These are phyloP conservation scores for Capronia americana DNA, from an alignment of 2,329 filamentous ascomycete species.

Conservation along the genomic window DNA sequence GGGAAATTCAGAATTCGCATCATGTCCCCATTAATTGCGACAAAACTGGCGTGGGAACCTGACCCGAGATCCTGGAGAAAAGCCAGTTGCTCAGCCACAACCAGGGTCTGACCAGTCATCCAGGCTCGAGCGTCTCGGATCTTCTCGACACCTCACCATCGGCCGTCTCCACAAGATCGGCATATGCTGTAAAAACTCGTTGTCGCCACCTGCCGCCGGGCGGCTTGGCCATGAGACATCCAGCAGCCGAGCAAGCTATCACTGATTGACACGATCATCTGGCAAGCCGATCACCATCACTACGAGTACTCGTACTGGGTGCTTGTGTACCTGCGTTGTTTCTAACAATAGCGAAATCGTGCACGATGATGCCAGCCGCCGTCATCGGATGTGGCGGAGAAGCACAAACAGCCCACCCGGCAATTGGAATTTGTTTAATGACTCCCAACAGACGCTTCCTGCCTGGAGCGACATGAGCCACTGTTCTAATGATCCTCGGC, in stretches of 20 bases:
- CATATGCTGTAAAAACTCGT: slow-evolving; percentile 11
- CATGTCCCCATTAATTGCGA: slow-evolving; percentile 9
- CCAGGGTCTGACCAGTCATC: slow-evolving; percentile 19
- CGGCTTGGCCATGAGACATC: background rate
- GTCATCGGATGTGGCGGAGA: background rate
- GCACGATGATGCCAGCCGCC: background rate
- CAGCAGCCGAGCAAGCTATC: background rate
- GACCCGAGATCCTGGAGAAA: slow-evolving; percentile 17
- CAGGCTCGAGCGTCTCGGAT: background rate
- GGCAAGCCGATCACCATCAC: slow-evolving; percentile 8
- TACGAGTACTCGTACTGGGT: no score
- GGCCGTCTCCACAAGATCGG: slow-evolving; percentile 8
- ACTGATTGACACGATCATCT: slow-evolving; percentile 8
- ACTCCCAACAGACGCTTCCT: background rate
- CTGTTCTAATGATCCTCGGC: background rate
- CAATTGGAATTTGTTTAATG: background rate
- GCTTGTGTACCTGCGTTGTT: slow-evolving; percentile 14
- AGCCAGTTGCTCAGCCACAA: slow-evolving; percentile 23
- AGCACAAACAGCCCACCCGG: slow-evolving; percentile 2
- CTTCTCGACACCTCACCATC: background rate
- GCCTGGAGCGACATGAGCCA: background rate
- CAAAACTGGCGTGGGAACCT: slow-evolving; percentile 1
- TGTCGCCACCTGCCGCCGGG: slow-evolving; percentile 8
- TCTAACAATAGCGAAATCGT: slow-evolving; percentile 13
- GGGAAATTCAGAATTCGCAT: slow-evolving; percentile 20